Evolutionary conservation across 108 stramenopile species (phyloP), one percentile per base, ranked within the genome.

Genomic region (Nannochloropsis salina): DNA sequence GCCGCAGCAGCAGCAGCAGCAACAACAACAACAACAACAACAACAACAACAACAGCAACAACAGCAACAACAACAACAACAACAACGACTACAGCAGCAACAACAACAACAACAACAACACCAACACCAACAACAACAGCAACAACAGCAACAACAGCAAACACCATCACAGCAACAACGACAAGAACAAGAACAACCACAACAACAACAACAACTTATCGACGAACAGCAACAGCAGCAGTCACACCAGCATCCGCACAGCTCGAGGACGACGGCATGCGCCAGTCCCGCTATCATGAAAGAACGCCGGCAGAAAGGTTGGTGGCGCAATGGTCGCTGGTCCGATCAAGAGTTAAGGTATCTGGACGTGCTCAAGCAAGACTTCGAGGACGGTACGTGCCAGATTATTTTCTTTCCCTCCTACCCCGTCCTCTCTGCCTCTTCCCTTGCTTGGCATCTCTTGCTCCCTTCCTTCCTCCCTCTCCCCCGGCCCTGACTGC

Each of bases 261-360:
- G 61, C 8, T 2, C 6, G 4, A 15, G 61, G 61, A 74, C 61
- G 61, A 74, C 61, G 61, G 61, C 61, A n/a, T 74, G 61, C n/a
- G 61, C 61, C 20, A 74, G 61, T 6, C 61, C 61, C 3, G 61
- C 61, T 4, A 74, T 74, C 61, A 74, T 74, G 61, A 74, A 74
- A n/a, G 61, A 74, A n/a, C 15, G 61, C 20, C 61, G 61, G 61
- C 61, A 74, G 61, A 74, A 74, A n/a, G 61, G 61, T 15, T 74
- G 61, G 61, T 74, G 61, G 61, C 15, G 61, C 4, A 74, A 74
- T 74, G 61, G 61, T 3, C 15, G 61, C 20, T 74, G 61, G 61
- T 74, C 61, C 4, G 61, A 74, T n/a, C 61, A 74, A n/a, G 61
- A 74, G 61, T 8, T 74, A n/a, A 15, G 61, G 61, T 74, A 74